Evolutionary conservation across 2,329 filamentous ascomycete species (phyloP).

Genomic region (Chaetoscypha palmicola): DNA sequence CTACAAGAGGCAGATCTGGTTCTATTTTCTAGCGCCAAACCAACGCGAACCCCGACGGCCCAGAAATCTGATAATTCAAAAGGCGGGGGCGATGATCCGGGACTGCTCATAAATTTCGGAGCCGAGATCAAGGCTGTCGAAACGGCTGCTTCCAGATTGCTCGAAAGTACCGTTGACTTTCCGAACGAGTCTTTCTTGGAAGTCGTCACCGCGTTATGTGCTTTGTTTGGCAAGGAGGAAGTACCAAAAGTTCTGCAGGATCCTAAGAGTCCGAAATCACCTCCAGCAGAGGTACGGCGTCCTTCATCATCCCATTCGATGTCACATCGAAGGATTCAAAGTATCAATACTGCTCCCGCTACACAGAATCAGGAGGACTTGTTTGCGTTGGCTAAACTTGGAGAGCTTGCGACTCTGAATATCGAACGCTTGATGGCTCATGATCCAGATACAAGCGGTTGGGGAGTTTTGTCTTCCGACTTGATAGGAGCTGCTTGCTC

Average conservation of each 20-base stretch:
- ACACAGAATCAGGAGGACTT: constrained; percentile 55
- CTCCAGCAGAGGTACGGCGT: constrained; percentile 20
- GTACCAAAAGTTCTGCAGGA: constrained; percentile 15
- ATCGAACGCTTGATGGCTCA: constrained; percentile 66
- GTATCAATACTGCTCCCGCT: constrained; percentile 40
- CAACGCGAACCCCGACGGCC: constrained; percentile 44
- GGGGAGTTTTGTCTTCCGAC: constrained; percentile 57
- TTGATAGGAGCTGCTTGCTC: constrained; percentile 46
- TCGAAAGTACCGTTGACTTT: constrained; percentile 90
- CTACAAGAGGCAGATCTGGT: constrained; percentile 90
- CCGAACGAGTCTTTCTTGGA: constrained; percentile 74
- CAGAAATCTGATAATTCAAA: constrained; percentile 39
- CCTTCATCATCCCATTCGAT: constrained; percentile 16
- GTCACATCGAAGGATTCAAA: constrained; percentile 34
- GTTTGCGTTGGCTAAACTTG: constrained; percentile 66
- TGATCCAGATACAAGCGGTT: constrained; percentile 63
- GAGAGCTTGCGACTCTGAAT: constrained; percentile 67
- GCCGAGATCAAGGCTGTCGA: constrained; percentile 84
- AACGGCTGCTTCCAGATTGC: constrained; percentile 73
- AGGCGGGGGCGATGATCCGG: constrained; percentile 25
- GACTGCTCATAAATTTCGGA: constrained; percentile 59
- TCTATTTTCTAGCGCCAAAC: constrained; percentile 52
- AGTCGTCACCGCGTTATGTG: constrained; percentile 68
- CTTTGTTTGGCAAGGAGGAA: constrained; percentile 48
- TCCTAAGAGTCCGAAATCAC: constrained; percentile 23